Evolutionary conservation across 495 filamentous ascomycete genomes (phyloP), one percentile per base, ranked within the genome.

Genomic region (Cercophora samala): DNA sequence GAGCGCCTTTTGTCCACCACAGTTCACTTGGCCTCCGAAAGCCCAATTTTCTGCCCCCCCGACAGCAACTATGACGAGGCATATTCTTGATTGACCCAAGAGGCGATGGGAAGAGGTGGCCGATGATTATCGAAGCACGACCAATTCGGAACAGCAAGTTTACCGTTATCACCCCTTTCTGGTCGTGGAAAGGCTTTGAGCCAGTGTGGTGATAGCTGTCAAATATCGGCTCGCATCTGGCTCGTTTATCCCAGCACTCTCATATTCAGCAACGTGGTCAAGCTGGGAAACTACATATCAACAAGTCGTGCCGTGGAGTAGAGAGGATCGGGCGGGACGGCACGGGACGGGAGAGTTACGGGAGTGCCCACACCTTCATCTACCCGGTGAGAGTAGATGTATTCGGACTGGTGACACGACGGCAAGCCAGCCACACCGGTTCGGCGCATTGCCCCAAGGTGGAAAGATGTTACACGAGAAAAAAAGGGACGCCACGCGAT

Each of bases 341-440:
- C 53, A 64, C 68, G 68, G 59, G 52, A 68, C 71, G 71, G 73
- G 60, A 73, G 26, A 29, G 4, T 29, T 2, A 66, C 60, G 56
- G 63, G 60, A 59, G 54, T 53, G 22, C 24, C 62, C 62, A 65
- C 63, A n/a, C 37, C 37, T 46, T 46, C 37, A 46, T 17, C 13
- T 46, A 46, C 11, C 37, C 37, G 37, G 37, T 46, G 37, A 46
- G 37, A 46, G 15, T 13, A 46, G 37, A 17, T 46, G 37, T 13
- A 9, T 13, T 2, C 37, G 37, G 37, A 13, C 37, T 46, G 37
- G 37, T 46, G 6, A 46, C 37, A 11, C 13, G 9, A 9, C 23
- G 58, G n/a, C 23, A 60, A 60, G 29, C 58, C 4, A 26, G 58
- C 22, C 22, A 26, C 58, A 60, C 58, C 23, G 22, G 58, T 60